These are phyloP conservation scores for Auriscalpium orientale DNA, from an alignment of 768 basidiomycete species.

Conservation along the genomic window DNA sequence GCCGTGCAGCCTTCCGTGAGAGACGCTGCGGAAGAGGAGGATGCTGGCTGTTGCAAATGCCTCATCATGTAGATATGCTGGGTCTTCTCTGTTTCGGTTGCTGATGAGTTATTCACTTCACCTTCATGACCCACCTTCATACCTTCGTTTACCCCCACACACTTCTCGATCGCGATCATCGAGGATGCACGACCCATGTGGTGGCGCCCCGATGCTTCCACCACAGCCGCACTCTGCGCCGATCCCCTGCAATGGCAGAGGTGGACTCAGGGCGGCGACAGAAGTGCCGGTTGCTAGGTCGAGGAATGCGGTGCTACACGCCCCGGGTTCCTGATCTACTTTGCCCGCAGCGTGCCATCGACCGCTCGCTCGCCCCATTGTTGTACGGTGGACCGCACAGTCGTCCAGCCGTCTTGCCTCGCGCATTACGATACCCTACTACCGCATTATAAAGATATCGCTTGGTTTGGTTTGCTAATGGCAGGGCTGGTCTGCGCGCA, in stretches of 20 bases:
- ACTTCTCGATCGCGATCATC: neutral
- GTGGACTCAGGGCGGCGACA: too few species aligned
- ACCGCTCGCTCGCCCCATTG: neutral
- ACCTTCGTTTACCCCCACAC: neutral
- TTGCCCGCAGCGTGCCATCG: neutral
- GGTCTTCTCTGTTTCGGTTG: slow-evolving; percentile 1
- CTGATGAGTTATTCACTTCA: neutral
- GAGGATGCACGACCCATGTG: too few species aligned
- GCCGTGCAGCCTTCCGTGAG: neutral
- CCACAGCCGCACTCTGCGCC: too few species aligned
- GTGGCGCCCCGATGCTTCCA: too few species aligned
- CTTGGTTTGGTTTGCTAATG: neutral
- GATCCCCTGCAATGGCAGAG: too few species aligned
- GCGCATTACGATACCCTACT: neutral
- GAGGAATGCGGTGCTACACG: neutral
- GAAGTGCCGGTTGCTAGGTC: neutral
- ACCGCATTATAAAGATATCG: neutral
- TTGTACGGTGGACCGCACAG: too few species aligned
- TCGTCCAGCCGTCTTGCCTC: neutral
- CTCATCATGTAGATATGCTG: slow-evolving; percentile 62
- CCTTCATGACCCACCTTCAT: neutral
- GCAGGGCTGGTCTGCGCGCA: neutral
- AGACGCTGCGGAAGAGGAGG: slow-evolving; percentile 33
- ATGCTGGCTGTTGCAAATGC: slow-evolving; percentile 73
- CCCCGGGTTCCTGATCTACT: neutral